Evolutionary conservation across 2,329 filamentous ascomycete genomes (phyloP).

Genomic region (Colletotrichum zoysiae): DNA sequence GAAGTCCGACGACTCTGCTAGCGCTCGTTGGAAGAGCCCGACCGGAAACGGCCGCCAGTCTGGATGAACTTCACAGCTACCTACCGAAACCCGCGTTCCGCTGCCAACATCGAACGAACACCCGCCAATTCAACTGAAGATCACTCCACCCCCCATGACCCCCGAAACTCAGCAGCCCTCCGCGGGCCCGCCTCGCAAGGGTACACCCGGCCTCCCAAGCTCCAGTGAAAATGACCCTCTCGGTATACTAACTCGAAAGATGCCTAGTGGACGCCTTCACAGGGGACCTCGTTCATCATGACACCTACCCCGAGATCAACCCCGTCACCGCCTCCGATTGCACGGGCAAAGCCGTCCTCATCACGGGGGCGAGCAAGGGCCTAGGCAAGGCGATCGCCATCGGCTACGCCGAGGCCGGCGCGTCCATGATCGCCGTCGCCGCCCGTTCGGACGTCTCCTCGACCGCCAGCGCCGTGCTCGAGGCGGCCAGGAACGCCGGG

Average conservation of each 20-base stretch:
- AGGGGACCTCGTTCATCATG: slow-evolving; percentile 52
- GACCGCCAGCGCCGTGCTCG: slow-evolving; percentile 51
- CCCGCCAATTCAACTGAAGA: slow-evolving; percentile 14
- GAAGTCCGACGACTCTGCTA: slow-evolving; percentile 34
- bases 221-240: accelerated
- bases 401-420: slow-evolving; percentile 67
- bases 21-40: background rate
- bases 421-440: slow-evolving; percentile 63
- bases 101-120: slow-evolving; percentile 28
- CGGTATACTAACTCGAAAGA: background rate
- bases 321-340: slow-evolving; percentile 53
- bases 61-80: background rate
- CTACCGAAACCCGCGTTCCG: background rate
- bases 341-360: slow-evolving; percentile 56
- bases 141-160: slow-evolving; percentile 17
- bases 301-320: slow-evolving; percentile 67
- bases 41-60: background rate
- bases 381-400: slow-evolving; percentile 66
- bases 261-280: slow-evolving; percentile 45
- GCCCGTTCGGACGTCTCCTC: slow-evolving; percentile 62
- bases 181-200: slow-evolving; percentile 37
- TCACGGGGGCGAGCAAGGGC: slow-evolving; percentile 68
- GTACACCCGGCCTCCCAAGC: background rate
- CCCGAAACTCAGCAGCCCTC: slow-evolving; percentile 12
- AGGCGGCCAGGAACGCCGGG: slow-evolving; percentile 50